Evolutionary conservation across 345 rosid genomes (phyloP).

Genomic region (Melastoma malabathricum): DNA sequence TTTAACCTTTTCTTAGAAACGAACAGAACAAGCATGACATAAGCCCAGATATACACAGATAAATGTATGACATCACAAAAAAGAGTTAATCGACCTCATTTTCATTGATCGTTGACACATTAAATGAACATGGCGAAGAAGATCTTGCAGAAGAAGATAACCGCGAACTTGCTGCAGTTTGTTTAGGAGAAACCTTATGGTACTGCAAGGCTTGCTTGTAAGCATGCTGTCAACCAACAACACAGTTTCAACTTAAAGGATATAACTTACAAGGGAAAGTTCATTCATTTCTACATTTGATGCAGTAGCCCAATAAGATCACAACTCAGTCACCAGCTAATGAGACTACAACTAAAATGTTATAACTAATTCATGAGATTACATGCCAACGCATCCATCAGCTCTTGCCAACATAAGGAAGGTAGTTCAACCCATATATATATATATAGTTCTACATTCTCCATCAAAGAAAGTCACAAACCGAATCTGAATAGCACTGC

Average conservation of each 20-base stretch:
- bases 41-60: conserved; percentile 1
- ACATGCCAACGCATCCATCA: too few species aligned
- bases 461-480: too few species aligned
- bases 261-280: background rate
- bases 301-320: too few species aligned
- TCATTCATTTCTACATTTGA: background rate
- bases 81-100: conserved; percentile 42
- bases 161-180: conserved; percentile 47
- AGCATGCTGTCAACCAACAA: conserved; percentile 30
- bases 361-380: too few species aligned
- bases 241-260: background rate
- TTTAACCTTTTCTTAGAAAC: conserved; percentile 41
- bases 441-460: too few species aligned
- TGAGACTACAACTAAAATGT: too few species aligned
- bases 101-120: conserved; percentile 56
- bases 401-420: too few species aligned
- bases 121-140: conserved; percentile 69
- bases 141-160: conserved; percentile 58
- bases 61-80: background rate
- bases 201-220: conserved; percentile 86
- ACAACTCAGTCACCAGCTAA: too few species aligned
- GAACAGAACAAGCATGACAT: conserved; percentile 1
- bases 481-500: too few species aligned
- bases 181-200: conserved; percentile 61
- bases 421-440: too few species aligned